Evolutionary conservation across 176 grass and related monocot species (phyloP).

Genomic region (Musa acuminata): DNA sequence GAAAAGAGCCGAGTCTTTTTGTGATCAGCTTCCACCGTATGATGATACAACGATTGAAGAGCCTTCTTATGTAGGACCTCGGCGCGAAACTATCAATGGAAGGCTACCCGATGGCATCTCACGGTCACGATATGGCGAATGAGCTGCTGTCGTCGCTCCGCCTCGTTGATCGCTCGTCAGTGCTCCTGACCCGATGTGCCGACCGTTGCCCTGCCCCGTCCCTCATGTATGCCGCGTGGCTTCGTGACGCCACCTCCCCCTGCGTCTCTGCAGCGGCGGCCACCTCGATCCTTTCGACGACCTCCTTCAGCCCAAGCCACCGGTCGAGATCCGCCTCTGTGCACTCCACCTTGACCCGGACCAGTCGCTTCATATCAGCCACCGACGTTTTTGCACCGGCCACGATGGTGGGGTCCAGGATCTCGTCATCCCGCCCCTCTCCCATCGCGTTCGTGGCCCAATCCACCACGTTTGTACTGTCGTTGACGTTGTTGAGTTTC

Average conservation of each 20-base stretch:
- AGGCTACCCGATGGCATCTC: too few relatives aligned
- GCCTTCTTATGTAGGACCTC: neutral
- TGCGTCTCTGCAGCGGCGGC: neutral
- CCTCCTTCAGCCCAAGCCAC: conserved; percentile 47
- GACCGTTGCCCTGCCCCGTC: conserved; percentile 27
- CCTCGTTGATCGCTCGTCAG: conserved; percentile 30
- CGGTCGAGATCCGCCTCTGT: conserved; percentile 37
- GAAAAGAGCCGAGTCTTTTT: too few relatives aligned
- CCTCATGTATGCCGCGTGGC: conserved; percentile 36
- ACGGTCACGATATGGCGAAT: neutral
- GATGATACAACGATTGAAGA: too few relatives aligned
- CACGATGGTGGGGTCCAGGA: conserved; percentile 57
- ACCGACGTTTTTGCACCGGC: conserved; percentile 38
- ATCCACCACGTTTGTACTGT: conserved; percentile 67
- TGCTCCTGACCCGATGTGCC: conserved; percentile 23
- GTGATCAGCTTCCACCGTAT: too few relatives aligned
- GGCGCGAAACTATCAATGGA: neutral
- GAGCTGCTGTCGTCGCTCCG: neutral
- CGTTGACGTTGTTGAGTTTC: conserved; percentile 58
- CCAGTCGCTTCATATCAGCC: conserved; percentile 69
- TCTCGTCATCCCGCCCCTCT: conserved; percentile 45
- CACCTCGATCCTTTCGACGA: conserved; percentile 42
- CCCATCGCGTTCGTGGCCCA: conserved; percentile 54
- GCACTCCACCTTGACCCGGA: conserved; percentile 45
- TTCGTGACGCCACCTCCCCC: neutral